Conservation (phyloP, 345 rosid species). For the Gossypium arboreum region DNA sequence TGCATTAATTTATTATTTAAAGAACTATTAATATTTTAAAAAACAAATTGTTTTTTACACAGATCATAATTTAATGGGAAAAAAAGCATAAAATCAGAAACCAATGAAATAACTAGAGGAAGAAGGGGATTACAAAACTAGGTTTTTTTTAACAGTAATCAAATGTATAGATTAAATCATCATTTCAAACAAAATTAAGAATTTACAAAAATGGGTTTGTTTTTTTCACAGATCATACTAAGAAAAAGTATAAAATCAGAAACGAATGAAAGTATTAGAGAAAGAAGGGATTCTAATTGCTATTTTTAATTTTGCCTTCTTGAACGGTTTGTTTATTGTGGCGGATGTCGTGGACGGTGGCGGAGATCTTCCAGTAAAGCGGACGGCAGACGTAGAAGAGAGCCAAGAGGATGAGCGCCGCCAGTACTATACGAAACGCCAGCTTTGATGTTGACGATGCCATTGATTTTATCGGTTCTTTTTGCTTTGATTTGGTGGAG, state of each 20-base stretch:
- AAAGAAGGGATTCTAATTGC: not conserved
- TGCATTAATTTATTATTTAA: too few relatives aligned
- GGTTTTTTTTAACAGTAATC: not conserved
- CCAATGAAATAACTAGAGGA: too few relatives aligned
- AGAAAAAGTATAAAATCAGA: not conserved
- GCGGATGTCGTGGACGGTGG: constrained; percentile 84
- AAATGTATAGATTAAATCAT: not conserved
- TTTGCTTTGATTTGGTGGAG: not conserved
- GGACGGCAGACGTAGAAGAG: constrained; percentile 79
- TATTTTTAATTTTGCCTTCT: constrained; percentile 37
- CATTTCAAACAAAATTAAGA: not conserved
- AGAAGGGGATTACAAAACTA: not conserved
- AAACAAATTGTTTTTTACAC: too few relatives aligned
- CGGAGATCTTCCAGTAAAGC: constrained; percentile 91
- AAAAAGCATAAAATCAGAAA: not conserved
- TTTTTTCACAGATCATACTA: not conserved
- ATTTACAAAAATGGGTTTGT: not conserved
- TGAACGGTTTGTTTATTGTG: constrained; percentile 74
- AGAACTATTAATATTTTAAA: too few relatives aligned
- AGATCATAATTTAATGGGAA: too few relatives aligned
- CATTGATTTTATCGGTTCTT: constrained; percentile 22
- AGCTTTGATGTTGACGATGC: constrained; percentile 42
- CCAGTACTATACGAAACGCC: constrained; percentile 37
- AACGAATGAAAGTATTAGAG: not conserved
- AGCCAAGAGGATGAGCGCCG: constrained; percentile 29